Base-by-base conservation (phyloP, 805 yeast species). In the Dipodascus geniculatus region DNA sequence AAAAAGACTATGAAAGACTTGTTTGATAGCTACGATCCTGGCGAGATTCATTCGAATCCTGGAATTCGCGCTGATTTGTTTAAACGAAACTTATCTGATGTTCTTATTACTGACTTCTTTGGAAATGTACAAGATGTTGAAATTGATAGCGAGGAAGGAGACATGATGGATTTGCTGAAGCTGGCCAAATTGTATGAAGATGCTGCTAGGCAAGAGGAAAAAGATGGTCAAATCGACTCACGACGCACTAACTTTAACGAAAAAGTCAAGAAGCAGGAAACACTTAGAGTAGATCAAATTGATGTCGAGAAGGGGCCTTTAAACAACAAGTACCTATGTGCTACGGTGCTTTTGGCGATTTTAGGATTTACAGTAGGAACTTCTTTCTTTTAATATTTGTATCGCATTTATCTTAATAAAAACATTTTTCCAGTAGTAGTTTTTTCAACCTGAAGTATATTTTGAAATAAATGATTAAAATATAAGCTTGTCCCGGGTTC, bases 41-140 rank as follows among this genome's bases (percentile, higher is more conserved):
- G 81, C 55, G 82, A 85, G 58, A 85, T 93, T 28, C 96, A 88
- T 65, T 88, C 96, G 1, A 83, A 86, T 61, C 91, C 96, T 0
- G 99, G 99, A n/a, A 82, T 93, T 42, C 76, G 95, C 58, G 80
- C 88, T 0, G 96, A 90, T 65, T 69, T 87, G 55, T 87, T 80
- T 68, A 67, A 76, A 48, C 76, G 95, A 61, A 79, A 85, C 57
- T 71, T 82, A 49, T 70, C 75, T 2, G 79, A 85, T 47, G 95
- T 89, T 2, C 70, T 80, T 53, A 77, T 93, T 58, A 90, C 98
- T 0, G 98, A 93, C 65, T 93, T 93, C 66, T 90, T 93, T 61
- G 99, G 97, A 1, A 88, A 88, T 60, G 85, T 89, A 20, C 96
- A 89, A 67, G 80, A 82, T 53, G 85, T 86, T 1, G 76, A 85